Evolutionary conservation across 306 rosid genomes (phyloP), one percentile per base, ranked within the genome.

Genomic region (Fragaria vesca): DNA sequence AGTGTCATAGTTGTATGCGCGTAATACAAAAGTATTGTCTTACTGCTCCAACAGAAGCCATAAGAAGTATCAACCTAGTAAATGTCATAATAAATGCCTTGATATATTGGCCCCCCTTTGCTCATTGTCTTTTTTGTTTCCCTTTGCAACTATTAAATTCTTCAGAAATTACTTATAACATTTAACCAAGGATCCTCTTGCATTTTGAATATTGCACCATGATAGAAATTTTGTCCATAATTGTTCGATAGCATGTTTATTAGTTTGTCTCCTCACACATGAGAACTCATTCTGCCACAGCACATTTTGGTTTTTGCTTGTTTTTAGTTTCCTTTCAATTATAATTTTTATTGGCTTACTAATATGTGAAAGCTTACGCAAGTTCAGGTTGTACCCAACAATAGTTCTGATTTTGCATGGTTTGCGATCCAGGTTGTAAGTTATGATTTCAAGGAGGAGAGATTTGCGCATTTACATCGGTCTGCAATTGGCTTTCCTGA

Each of bases 401-500:
- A 17, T 17, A 7, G 24, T 10, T 71, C 12, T 52, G 34, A 15
- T 45, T 34, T 58, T 24, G 30, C 34, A 43, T 76, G 32, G 45
- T 76, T 74, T 32, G 66, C 67, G 50, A 78, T 74, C 76, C 88
- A 93, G 98, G 97, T 94, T 66, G 97, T 94, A 74, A 81, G 98
- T 73, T 93, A 92, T 45, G 97, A 92, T 89, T 94, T 94, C 81
- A 94, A 94, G 83, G 87, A 86, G 86, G 87, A 88, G 80, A 85
- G 98, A 80, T 95, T 95, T 83, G 90, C 87, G 0, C 84, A 83
- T 80, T 86, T 95, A 38, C 99, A 95, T 79, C 93, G 99, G 46
- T 89, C 97, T 18, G 98, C 99, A 32, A 86, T 95, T 57, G 89
- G 91, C 84, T 93, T 93, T 89, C 98, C 97, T 0, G 94, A 91